Evolutionary conservation across 805 yeast species (phyloP), one percentile per base, ranked within the genome.

Genomic region (Kodamaea leandrae): DNA sequence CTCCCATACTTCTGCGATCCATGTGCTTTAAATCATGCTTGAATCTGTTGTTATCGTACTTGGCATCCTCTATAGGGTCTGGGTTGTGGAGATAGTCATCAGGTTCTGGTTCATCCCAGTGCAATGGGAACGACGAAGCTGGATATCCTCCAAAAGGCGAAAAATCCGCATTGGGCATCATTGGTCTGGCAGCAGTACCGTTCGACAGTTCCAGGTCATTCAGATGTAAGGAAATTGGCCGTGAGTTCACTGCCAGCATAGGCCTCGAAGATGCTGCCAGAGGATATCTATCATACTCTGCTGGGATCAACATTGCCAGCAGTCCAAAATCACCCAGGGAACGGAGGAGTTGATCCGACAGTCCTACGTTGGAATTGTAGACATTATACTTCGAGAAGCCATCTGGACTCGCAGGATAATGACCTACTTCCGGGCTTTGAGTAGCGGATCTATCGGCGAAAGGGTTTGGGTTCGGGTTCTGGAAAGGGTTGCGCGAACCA

Each of bases 81-180:
- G 98, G 98, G 63, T 91, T 93, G 64, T 91, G 98, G 50, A 93
- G 61, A 57, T 87, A 90, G 63, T 91, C 99, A 66, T 91, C 99
- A 7, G 86, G 83, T 63, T 91, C 99, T 63, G 87, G 87, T 52
- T 91, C 98, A 45, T 91, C 96, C 48, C 93, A 80, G 52, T 78
- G 83, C 43, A 91, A 68, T 1, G 99, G 99, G 67, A 91, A 91
- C 4, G 88, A 81, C 13, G 89, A 74, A 6, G 96, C 95, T 1
- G 99, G 98, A 62, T 86, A 91, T 12, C 98, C 98, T 38, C 98
- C 99, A 66, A 91, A 91, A 2, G 98, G 99, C 36, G 86, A 79
- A 50, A 82, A 81, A 54, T 84, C 93, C 16, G 63, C 53, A 16
- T 81, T 75, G 53, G 74, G 81, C 13, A 57, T 50, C 35, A 66